Percentiles rank a stretch among this genome's conserved stretches.
Evolutionary conservation across 306 rosid species (phyloP).

Genomic region (Parietaria judaica): DNA sequence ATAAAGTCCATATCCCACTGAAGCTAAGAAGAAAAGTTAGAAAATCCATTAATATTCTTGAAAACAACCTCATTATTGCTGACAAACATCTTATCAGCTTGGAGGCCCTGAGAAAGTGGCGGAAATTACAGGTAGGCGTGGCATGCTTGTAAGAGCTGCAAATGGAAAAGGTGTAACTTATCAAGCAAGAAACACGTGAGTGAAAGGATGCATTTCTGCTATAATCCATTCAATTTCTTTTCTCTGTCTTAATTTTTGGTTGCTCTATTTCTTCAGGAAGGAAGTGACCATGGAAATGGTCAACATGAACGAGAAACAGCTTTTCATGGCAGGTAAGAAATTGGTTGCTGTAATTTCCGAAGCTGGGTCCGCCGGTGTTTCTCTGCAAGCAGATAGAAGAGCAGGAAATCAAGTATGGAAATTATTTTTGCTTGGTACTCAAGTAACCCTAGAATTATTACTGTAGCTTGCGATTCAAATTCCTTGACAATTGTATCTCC

Average conservation of each 20-base stretch:
- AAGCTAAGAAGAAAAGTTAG: too few species aligned
- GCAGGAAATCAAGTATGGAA: slow-evolving; percentile 69
- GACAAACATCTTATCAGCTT: slow-evolving; percentile 36
- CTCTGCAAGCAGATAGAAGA: slow-evolving; percentile 97
- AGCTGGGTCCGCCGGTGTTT: slow-evolving; percentile 99
- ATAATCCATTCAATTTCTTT: slow-evolving; percentile 1
- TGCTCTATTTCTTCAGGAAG: slow-evolving; percentile 47
- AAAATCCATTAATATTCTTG: too few species aligned
- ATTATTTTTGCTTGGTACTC: slow-evolving; percentile 10
- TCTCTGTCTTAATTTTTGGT: slow-evolving; percentile 10
- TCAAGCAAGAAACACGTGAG: slow-evolving; percentile 97
- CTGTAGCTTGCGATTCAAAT: not conserved
- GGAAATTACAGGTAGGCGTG: slow-evolving; percentile 98
- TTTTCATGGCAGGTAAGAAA: slow-evolving; percentile 95
- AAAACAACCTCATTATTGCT: too few species aligned
- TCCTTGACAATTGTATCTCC: not conserved
- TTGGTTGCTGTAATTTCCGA: slow-evolving; percentile 91
- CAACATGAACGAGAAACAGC: slow-evolving; percentile 97
- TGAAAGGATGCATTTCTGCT: slow-evolving; percentile 18
- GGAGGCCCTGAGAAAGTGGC: slow-evolving; percentile 98
- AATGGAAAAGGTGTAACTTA: slow-evolving; percentile 93
- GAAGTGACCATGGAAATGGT: slow-evolving; percentile 98
- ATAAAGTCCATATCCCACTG: too few species aligned
- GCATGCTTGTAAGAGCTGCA: slow-evolving; percentile 96
- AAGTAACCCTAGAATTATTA: slow-evolving; percentile 7